A percentile compares a stretch with the other conserved stretches of the same genome.
Evolutionary conservation across 176 grass and related monocot genomes (phyloP).

Genomic region (Zizania latifolia): DNA sequence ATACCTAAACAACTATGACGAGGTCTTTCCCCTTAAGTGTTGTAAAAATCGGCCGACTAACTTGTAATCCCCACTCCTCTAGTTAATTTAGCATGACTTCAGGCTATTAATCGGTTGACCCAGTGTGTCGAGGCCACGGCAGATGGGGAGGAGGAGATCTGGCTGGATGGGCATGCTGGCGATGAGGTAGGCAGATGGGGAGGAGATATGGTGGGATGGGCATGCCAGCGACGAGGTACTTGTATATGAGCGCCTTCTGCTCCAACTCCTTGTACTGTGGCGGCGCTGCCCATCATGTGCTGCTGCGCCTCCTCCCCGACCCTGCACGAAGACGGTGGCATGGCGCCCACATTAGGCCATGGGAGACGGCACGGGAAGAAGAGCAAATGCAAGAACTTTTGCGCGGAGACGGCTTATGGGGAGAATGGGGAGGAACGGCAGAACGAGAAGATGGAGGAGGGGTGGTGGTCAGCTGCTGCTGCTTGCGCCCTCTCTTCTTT

Average conservation of each 20-base stretch:
- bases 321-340: slow-evolving; percentile 14
- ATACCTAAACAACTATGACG: too few relatives aligned
- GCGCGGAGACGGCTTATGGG: background rate
- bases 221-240: slow-evolving; percentile 80
- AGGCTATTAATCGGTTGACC: too few relatives aligned
- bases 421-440: slow-evolving; percentile 38
- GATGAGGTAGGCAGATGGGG: too few relatives aligned
- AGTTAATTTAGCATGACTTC: too few relatives aligned
- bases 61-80: too few relatives aligned
- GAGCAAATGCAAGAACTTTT: background rate
- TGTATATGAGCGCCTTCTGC: slow-evolving; percentile 82
- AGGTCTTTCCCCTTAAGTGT: too few relatives aligned
- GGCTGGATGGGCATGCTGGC: too few relatives aligned
- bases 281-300: slow-evolving; percentile 30
- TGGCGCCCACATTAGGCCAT: background rate
- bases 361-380: background rate
- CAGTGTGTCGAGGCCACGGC: slow-evolving; percentile 66
- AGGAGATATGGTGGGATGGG: slow-evolving; percentile 76
- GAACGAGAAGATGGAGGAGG: slow-evolving; percentile 34
- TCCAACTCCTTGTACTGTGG: slow-evolving; percentile 92
- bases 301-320: slow-evolving; percentile 29
- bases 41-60: too few relatives aligned
- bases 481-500: slow-evolving; percentile 44
- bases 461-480: slow-evolving; percentile 35
- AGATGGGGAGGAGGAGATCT: slow-evolving; percentile 59